Conservation (phyloP, 2,329 filamentous ascomycete species). For the Cryphonectria carpinicola region DNA sequence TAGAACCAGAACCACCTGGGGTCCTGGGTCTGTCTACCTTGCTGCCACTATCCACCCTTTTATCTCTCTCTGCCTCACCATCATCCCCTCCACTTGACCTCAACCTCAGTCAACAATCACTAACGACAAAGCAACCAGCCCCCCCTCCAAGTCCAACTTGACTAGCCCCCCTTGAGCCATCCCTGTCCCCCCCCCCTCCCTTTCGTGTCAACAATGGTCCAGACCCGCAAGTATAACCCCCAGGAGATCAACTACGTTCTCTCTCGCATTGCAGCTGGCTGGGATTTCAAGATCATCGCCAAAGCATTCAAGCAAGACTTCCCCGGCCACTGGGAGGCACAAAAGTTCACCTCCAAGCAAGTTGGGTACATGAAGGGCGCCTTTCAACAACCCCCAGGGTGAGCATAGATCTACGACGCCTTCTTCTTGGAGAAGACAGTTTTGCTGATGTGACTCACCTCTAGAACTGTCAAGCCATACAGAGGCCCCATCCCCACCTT, state of each 20-base stretch:
- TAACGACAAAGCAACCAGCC: background rate
- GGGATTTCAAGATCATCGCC: constrained; percentile 18
- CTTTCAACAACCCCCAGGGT: constrained; percentile 22
- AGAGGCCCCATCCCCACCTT: constrained; percentile 21
- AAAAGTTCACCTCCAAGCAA: constrained; percentile 24
- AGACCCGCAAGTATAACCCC: constrained; percentile 25
- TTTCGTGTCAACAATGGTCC: constrained; percentile 14
- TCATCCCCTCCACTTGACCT: background rate
- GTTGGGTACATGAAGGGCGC: constrained; percentile 23
- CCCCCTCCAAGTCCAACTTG: background rate
- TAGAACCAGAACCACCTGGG: background rate
- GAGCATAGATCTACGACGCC: background rate
- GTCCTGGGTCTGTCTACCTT: background rate
- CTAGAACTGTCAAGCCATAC: constrained; percentile 16
- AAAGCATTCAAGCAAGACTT: constrained; percentile 24
- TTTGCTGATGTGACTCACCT: background rate
- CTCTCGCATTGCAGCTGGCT: constrained; percentile 12
- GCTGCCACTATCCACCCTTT: background rate
- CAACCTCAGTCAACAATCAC: background rate
- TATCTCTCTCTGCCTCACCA: background rate
- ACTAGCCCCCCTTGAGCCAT: background rate
- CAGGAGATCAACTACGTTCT: constrained; percentile 23
- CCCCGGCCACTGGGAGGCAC: constrained; percentile 13
- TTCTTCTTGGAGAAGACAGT: too few relatives aligned
- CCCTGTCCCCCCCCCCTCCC: too few relatives aligned